phyloP scores from a whole-genome alignment of 768 basidiomycete species.

The Amanita rubescens region DNA sequence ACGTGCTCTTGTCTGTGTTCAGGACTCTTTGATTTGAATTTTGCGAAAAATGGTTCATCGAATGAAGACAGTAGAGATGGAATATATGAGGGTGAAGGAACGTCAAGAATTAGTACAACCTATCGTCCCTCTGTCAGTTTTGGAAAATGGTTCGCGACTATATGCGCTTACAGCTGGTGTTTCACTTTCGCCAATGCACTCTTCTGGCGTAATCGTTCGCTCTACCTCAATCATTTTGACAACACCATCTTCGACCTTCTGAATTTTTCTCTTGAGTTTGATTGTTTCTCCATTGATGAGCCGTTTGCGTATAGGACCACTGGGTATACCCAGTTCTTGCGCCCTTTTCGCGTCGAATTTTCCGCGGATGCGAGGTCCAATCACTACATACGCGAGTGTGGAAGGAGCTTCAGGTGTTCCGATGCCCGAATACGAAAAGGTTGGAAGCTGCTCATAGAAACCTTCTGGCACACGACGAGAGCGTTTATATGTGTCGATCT shows the following conservation, averaged over 20 bases:
- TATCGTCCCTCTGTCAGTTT: slow-evolving; percentile 18
- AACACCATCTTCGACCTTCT: slow-evolving; percentile 26
- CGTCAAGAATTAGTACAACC: slow-evolving; percentile 65
- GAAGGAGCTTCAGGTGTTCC: slow-evolving; percentile 18
- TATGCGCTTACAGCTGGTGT: slow-evolving; percentile 33
- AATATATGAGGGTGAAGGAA: slow-evolving; percentile 56
- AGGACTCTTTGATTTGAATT: slow-evolving; percentile 36
- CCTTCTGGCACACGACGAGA: slow-evolving; percentile 21
- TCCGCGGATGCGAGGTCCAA: slow-evolving; percentile 47
- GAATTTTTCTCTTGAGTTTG: slow-evolving; percentile 43
- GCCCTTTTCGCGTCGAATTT: slow-evolving; percentile 74
- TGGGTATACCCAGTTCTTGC: slow-evolving; percentile 50
- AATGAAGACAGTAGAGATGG: slow-evolving; percentile 43
- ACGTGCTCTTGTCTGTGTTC: slow-evolving; percentile 33
- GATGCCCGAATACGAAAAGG: slow-evolving; percentile 17
- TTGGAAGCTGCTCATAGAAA: slow-evolving; percentile 32
- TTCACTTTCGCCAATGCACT: slow-evolving; percentile 49
- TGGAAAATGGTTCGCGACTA: background rate
- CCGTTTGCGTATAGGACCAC: slow-evolving; percentile 47
- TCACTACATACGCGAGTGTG: slow-evolving; percentile 41
- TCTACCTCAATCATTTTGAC: background rate
- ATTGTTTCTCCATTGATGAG: slow-evolving; percentile 63
- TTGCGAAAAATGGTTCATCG: slow-evolving; percentile 37
- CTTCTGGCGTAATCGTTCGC: slow-evolving; percentile 46
- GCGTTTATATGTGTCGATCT: slow-evolving; percentile 25